Conservation (phyloP, 1,284 basidiomycete species). For the Gymnopus androsaceus region DNA sequence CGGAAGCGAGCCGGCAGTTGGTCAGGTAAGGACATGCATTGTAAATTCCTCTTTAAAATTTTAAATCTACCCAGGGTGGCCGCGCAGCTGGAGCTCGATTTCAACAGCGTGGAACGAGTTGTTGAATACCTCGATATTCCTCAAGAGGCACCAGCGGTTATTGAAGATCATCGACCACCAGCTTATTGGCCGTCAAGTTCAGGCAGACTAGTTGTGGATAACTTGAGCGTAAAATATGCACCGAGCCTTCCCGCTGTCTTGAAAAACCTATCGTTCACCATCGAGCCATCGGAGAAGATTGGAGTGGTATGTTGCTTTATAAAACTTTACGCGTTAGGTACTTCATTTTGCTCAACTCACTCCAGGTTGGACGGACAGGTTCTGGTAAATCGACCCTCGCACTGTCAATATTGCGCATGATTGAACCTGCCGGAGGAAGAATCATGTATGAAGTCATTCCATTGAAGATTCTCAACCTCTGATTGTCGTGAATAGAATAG, state of each 20-base stretch:
- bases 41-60: neutral
- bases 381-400: conserved; percentile 78
- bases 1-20: conserved; percentile 67
- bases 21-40: conserved; percentile 46
- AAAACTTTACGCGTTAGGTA: neutral
- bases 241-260: conserved; percentile 75
- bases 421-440: conserved; percentile 72
- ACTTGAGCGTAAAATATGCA: conserved; percentile 74
- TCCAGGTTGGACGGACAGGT: conserved; percentile 65
- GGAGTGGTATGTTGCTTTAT: conserved; percentile 53
- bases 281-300: conserved; percentile 77
- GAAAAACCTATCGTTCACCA: conserved; percentile 66
- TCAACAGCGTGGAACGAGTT: conserved; percentile 82
- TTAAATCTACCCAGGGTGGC: conserved; percentile 44
- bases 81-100: conserved; percentile 72
- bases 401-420: conserved; percentile 76
- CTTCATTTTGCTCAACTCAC: neutral
- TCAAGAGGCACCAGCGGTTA: conserved; percentile 76
- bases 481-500: conserved; percentile 49
- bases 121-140: conserved; percentile 79
- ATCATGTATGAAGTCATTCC: conserved; percentile 54
- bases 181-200: conserved; percentile 78
- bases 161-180: conserved; percentile 57
- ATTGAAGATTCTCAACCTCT: neutral
- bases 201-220: conserved; percentile 57